These are phyloP conservation scores for Glomus cerebriforme DNA, from an alignment of 192 early-diverging fungal species.

Conservation along the genomic window DNA sequence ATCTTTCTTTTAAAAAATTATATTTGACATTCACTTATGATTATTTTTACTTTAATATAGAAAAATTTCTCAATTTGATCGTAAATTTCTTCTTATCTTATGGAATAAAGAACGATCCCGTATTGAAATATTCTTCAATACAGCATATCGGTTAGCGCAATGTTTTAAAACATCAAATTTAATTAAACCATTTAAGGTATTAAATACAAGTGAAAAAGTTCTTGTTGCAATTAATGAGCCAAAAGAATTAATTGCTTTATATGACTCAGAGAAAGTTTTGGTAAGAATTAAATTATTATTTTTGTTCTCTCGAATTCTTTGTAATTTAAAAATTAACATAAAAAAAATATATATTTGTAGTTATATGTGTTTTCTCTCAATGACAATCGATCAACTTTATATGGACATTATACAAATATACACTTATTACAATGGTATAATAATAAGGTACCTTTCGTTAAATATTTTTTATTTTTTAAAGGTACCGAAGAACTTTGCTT, in stretches of 20 bases:
- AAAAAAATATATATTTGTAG: not conserved
- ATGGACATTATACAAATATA: constrained; percentile 3
- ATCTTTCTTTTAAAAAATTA: not conserved
- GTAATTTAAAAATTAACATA: not conserved
- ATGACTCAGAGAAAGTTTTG: not conserved
- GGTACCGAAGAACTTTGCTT: constrained; percentile 15
- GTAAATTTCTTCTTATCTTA: not conserved
- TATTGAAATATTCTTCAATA: not conserved
- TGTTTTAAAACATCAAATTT: not conserved
- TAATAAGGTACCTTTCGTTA: not conserved
- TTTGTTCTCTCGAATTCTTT: not conserved
- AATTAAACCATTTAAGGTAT: not conserved
- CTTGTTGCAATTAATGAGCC: constrained; percentile 9
- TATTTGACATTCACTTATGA: too few species aligned
- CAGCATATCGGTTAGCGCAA: not conserved
- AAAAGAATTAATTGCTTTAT: constrained; percentile 11
- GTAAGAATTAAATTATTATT: not conserved
- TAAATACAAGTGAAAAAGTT: not conserved
- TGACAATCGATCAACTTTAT: not conserved
- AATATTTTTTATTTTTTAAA: constrained; percentile 21
- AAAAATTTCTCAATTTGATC: constrained; percentile 18
- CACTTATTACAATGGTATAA: constrained; percentile 8
- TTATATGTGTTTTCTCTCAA: constrained; percentile 2
- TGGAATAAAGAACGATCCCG: not conserved
- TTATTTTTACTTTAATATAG: too few species aligned